Conservation (phyloP, 1,139 yeast species). For the Yamadazyma friedrichii region DNA sequence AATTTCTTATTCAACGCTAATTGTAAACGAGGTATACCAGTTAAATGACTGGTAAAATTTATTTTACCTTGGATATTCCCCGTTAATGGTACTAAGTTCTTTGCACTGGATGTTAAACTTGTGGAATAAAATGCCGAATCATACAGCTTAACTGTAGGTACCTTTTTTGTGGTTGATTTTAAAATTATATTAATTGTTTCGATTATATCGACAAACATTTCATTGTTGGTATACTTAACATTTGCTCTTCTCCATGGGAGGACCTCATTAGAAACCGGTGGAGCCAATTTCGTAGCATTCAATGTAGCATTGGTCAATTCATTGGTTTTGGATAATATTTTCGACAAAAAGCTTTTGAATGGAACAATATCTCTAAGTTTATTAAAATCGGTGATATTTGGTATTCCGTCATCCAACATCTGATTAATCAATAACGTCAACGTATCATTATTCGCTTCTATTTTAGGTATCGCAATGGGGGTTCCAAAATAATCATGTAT, state of each 20-base stretch:
- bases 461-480: slow-evolving; percentile 55
- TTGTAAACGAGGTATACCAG: slow-evolving; percentile 74
- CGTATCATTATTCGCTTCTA: slow-evolving; percentile 66
- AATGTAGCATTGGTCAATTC: slow-evolving; percentile 20
- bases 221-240: slow-evolving; percentile 70
- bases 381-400: slow-evolving; percentile 72
- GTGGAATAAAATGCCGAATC: slow-evolving; percentile 41
- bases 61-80: slow-evolving; percentile 69
- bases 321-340: slow-evolving; percentile 34
- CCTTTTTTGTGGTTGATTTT: slow-evolving; percentile 11
- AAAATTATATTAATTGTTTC: slow-evolving; percentile 56
- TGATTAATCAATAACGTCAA: slow-evolving; percentile 51
- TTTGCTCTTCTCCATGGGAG: slow-evolving; percentile 76
- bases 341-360: slow-evolving; percentile 41
- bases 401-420: slow-evolving; percentile 75
- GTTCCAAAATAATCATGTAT: slow-evolving; percentile 59
- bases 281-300: slow-evolving; percentile 2
- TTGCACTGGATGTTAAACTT: slow-evolving; percentile 10
- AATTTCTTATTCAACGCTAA: slow-evolving; percentile 48
- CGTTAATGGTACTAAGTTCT: slow-evolving; percentile 38
- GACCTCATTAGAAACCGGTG: slow-evolving; percentile 5
- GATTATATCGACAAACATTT: slow-evolving; percentile 73
- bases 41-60: slow-evolving; percentile 61
- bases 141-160: slow-evolving; percentile 18
- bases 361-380: slow-evolving; percentile 71